Base-by-base conservation (phyloP, 2,329 filamentous ascomycete genomes). In the Sporothrix curviconia region DNA sequence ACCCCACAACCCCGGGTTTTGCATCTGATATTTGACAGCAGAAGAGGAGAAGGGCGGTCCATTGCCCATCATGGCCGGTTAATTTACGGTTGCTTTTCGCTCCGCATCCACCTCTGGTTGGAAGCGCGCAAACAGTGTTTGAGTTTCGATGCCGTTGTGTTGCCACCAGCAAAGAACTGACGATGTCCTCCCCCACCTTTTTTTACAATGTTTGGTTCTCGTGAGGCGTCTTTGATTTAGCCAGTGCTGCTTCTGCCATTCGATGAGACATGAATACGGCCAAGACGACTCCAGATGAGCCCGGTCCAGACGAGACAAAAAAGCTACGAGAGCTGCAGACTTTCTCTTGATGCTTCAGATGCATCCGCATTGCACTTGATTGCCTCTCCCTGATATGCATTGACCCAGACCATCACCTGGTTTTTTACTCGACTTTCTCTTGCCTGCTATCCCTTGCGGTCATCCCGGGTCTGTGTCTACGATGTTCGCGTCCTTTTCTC, bases 1-100 rank as follows among this genome's bases (percentile, higher is more conserved):
- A n/a, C n/a, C n/a, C n/a, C 47, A 51, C 22, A 15, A 49, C 22
- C 32, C 47, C 34, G 44, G 44, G 44, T 49, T 49, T 36, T 49
- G 44, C 44, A 15, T 22, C 32, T 51, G 19, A n/a, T 51, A 19
- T 25, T 51, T 32, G 32, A 32, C 32, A 37, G 32, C 32, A 17
- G 19, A n/a, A n/a, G n/a, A n/a, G n/a, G n/a, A n/a, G n/a, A n/a
- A n/a, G n/a, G n/a, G n/a, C n/a, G n/a, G n/a, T n/a, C n/a, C n/a
- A n/a, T n/a, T n/a, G n/a, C n/a, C n/a, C n/a, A n/a, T n/a, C n/a
- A n/a, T n/a, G n/a, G n/a, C n/a, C n/a, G n/a, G n/a, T n/a, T n/a
- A n/a, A n/a, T n/a, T n/a, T n/a, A n/a, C n/a, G n/a, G n/a, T n/a
- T n/a, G n/a, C n/a, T n/a, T n/a, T n/a, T n/a, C n/a, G n/a, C n/a